Evolutionary conservation across 2,329 filamentous ascomycete species (phyloP).

Genomic region (Domatiomyces catenatus): DNA sequence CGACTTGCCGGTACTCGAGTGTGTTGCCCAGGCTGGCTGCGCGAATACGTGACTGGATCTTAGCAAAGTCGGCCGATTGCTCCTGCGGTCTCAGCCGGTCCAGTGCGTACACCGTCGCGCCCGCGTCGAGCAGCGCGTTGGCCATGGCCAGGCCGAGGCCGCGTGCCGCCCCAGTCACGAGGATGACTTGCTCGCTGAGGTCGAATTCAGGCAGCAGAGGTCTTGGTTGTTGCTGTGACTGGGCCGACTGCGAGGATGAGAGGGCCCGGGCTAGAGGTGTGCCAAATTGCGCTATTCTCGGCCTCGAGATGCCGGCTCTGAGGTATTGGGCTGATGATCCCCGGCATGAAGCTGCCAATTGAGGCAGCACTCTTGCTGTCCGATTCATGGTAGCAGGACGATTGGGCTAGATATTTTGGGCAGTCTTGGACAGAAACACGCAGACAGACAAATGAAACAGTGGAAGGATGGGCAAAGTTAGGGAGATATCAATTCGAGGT

Average conservation of each 20-base stretch:
- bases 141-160: conserved; percentile 61
- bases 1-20: conserved; percentile 60
- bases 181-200: conserved; percentile 52
- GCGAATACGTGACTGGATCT: conserved; percentile 40
- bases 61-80: conserved; percentile 44
- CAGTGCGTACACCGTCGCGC: conserved; percentile 42
- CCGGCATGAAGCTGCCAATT: no score
- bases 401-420: neutral
- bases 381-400: neutral
- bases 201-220: conserved; percentile 44
- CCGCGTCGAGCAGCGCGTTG: conserved; percentile 59
- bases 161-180: conserved; percentile 56
- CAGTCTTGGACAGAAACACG: neutral
- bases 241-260: no score
- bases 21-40: conserved; percentile 51
- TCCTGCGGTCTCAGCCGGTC: conserved; percentile 22
- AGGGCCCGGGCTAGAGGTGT: neutral
- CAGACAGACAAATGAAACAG: neutral
- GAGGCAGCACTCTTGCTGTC: no score
- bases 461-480: neutral
- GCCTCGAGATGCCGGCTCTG: no score
- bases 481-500: neutral
- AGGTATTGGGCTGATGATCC: no score
- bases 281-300: neutral
- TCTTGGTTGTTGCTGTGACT: no score